Evolutionary conservation across 176 grass and related monocot species (phyloP).

Genomic region (Musa beccarii): DNA sequence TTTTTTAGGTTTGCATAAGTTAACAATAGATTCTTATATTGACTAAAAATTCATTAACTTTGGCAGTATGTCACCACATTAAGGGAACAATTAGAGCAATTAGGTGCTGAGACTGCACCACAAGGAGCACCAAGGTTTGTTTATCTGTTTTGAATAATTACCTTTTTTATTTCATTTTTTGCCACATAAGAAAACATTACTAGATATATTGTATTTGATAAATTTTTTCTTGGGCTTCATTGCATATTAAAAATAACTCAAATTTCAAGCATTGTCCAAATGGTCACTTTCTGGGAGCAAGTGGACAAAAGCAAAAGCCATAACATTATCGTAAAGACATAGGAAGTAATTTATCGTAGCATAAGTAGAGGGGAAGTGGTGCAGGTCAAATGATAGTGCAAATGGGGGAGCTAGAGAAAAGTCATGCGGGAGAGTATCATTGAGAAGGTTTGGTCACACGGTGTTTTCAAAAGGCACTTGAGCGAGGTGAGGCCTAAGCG

Average conservation of each 20-base stretch:
- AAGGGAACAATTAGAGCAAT: slow-evolving; percentile 73
- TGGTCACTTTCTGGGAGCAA: too few species aligned
- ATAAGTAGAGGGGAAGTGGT: too few species aligned
- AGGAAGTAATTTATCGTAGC: too few species aligned
- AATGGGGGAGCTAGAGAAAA: too few species aligned
- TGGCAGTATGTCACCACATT: slow-evolving; percentile 84
- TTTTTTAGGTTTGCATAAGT: background rate
- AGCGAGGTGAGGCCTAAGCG: too few species aligned
- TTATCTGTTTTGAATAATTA: background rate
- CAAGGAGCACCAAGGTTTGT: slow-evolving; percentile 54
- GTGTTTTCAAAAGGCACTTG: too few species aligned
- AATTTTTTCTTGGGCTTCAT: background rate
- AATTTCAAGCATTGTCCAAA: too few species aligned
- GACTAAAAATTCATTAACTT: slow-evolving; percentile 9
- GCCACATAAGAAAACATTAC: background rate
- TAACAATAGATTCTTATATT: background rate
- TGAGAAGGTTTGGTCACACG: too few species aligned
- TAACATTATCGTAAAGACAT: too few species aligned
- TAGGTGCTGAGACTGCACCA: slow-evolving; percentile 64
- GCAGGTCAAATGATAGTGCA: too few species aligned
- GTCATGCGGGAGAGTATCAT: too few species aligned
- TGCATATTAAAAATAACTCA: background rate
- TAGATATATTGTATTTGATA: background rate
- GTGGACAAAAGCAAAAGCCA: too few species aligned
- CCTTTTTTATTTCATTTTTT: background rate